Conservation (phyloP, 1,139 yeast genomes). For the Taiozyma sp. region DNA sequence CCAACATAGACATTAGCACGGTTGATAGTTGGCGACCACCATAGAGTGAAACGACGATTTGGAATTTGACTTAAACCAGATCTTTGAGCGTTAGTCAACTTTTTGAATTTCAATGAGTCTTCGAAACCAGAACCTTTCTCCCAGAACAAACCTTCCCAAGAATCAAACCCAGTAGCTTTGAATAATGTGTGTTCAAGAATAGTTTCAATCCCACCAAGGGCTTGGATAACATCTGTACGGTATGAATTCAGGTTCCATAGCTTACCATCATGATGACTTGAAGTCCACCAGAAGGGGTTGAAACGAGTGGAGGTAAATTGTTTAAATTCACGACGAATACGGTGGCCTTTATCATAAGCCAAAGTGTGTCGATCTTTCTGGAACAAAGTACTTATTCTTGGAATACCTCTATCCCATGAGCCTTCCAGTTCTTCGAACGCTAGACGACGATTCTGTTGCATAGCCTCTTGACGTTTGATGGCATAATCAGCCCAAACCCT, state of each 20-base stretch:
- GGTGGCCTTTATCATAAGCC: conserved; percentile 93
- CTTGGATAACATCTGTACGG: conserved; percentile 94
- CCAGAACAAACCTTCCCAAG: conserved; percentile 99
- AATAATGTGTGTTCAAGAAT: conserved; percentile 92
- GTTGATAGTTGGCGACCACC: conserved; percentile 99
- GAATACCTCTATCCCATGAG: conserved; percentile 95
- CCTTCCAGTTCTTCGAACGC: conserved; percentile 93
- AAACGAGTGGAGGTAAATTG: conserved; percentile 66
- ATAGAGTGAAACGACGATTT: conserved; percentile 90
- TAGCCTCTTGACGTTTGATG: conserved; percentile 81
- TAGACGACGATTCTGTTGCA: conserved; percentile 77
- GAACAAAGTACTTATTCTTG: conserved; percentile 90
- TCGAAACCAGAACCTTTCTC: conserved; percentile 96
- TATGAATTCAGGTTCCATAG: conserved; percentile 93
- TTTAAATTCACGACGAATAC: conserved; percentile 76
- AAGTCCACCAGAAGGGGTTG: conserved; percentile 98
- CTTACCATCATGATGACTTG: conserved; percentile 89
- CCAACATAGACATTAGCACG: conserved; percentile 98
- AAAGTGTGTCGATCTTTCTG: conserved; percentile 94
- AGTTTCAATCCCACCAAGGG: conserved; percentile 95
- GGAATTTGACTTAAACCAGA: conserved; percentile 98
- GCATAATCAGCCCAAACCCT: conserved; percentile 99
- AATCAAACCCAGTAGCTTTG: conserved; percentile 95
- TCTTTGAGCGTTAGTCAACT: conserved; percentile 94
- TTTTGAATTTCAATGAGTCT: conserved; percentile 90